phyloP scores from a whole-genome alignment of 805 yeast genomes.

The Kazachstania kunashirensis region DNA sequence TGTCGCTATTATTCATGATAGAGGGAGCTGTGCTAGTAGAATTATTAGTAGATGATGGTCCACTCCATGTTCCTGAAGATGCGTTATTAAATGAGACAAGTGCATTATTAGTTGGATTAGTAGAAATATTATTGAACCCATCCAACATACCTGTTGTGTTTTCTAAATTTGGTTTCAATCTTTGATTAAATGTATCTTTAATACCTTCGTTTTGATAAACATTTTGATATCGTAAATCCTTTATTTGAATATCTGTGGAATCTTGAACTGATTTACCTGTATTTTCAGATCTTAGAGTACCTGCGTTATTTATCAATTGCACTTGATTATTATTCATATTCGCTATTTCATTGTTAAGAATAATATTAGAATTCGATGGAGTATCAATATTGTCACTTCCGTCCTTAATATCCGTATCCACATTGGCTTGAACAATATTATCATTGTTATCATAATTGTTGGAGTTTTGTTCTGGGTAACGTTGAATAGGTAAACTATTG shows the following conservation, averaged over 20 bases:
- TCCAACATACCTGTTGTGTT: not conserved
- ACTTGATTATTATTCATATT: no score
- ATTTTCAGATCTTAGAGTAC: no score
- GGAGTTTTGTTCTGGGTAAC: conserved; percentile 14
- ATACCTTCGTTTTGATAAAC: not conserved
- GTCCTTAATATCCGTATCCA: no score
- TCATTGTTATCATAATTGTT: not conserved
- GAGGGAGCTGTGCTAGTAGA: conserved; percentile 1
- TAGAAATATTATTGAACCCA: not conserved
- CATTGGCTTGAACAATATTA: not conserved
- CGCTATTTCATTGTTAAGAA: no score
- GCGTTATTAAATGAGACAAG: conserved; percentile 12
- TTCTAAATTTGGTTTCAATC: not conserved
- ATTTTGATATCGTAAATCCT: not conserved
- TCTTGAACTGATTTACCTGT: no score
- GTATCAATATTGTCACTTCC: no score
- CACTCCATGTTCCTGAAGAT: conserved; percentile 7
- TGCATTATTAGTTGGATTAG: conserved; percentile 11
- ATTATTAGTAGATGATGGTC: conserved; percentile 7
- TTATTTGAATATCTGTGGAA: not conserved
- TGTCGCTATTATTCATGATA: conserved; percentile 2
- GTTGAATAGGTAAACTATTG: conserved; percentile 33
- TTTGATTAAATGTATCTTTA: not conserved
- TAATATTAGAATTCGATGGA: no score
- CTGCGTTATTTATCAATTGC: no score